Base-by-base conservation (phyloP, 2,329 filamentous ascomycete genomes). In the Xylaria sp. region DNA sequence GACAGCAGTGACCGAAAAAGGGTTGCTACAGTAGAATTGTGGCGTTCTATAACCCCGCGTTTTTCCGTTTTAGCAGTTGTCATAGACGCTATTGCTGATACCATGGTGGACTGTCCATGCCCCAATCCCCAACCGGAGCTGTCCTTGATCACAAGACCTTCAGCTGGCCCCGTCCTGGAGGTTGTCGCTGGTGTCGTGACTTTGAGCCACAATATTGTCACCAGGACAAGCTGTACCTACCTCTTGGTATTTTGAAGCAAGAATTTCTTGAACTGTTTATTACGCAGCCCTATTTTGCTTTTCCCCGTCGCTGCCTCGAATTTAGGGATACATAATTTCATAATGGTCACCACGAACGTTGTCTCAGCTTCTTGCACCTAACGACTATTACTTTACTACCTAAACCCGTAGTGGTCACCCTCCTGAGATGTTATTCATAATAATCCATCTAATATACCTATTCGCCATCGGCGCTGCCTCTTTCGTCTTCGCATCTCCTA, bases 401-500 rank as follows among this genome's bases (percentile, higher is more conserved):
- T n/a, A 50, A 45, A 54, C 29, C 66, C 54, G 13, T 44, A 20
- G 17, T 42, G n/a, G 45, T 61, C 51, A 36, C 22, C 39, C 39
- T 29, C 58, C 55, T 68, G 61, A 63, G 55, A 70, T 68, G 66
- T 38, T 63, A 20, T 69, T 58, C 42, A 20, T 56, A 42, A n/a
- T 63, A 57, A 31, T 56, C 29, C 36, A 63, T 44, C 39, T 70
- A 15, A 33, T 67, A 29, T 45, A 65, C 58, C 55, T 68, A 61
- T 63, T 63, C 5, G 22, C 47, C n/a, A 42, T 69, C 11, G 45
- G 58, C 38, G 58, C 56, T 53, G 65, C 57, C 51, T 58, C 49
- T 22, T 29, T 65, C 36, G 69, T 69, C 57, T 63, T 58, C 53
- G 62, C 63, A 39, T 68, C 70, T 20, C 69, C 71, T 36, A 25